These are phyloP conservation scores for Mycosarcoma maydis DNA, from an alignment of 1,284 basidiomycete genomes.

Conservation along the genomic window DNA sequence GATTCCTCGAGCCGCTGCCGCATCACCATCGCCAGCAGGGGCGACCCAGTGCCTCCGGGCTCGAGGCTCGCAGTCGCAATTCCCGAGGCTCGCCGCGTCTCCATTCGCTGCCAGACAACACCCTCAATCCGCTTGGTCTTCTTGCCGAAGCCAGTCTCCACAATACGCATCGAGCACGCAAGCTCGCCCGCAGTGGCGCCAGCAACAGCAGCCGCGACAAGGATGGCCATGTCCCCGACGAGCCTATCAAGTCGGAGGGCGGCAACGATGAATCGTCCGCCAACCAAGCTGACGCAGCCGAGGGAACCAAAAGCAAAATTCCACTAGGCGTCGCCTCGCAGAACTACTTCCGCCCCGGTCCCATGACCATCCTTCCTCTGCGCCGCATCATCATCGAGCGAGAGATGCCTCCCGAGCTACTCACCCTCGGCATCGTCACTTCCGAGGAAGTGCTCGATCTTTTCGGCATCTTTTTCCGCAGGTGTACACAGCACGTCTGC, in stretches of 20 bases:
- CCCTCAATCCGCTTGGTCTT: conserved; percentile 66
- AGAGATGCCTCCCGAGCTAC: conserved; percentile 81
- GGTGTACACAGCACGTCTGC: conserved; percentile 67
- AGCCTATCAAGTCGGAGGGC: conserved; percentile 31
- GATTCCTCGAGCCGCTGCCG: conserved; percentile 48
- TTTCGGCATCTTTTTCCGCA: conserved; percentile 82
- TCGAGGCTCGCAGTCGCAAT: conserved; percentile 25
- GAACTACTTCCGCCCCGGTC: conserved; percentile 92
- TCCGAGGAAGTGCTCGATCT: conserved; percentile 84
- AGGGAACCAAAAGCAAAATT: conserved; percentile 10
- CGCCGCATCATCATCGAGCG: conserved; percentile 87
- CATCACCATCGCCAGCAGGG: conserved; percentile 38
- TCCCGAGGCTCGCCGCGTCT: conserved; percentile 47
- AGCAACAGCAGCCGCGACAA: conserved; percentile 36
- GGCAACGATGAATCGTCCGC: conserved; percentile 24
- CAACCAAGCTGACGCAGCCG: conserved; percentile 1
- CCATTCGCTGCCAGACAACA: conserved; percentile 68
- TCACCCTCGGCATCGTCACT: conserved; percentile 81
- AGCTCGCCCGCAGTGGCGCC: conserved; percentile 22
- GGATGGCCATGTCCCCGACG: conserved; percentile 42
- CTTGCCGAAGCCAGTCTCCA: conserved; percentile 65
- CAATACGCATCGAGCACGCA: conserved; percentile 52
- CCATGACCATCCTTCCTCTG: conserved; percentile 69
- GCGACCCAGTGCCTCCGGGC: conserved; percentile 9
- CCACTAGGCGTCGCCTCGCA: conserved; percentile 83